A percentile compares a stretch with the other conserved stretches of the same genome.
Evolutionary conservation across 352 stramenopile genomes (phyloP).

Genomic region (Achlya hypogyna): DNA sequence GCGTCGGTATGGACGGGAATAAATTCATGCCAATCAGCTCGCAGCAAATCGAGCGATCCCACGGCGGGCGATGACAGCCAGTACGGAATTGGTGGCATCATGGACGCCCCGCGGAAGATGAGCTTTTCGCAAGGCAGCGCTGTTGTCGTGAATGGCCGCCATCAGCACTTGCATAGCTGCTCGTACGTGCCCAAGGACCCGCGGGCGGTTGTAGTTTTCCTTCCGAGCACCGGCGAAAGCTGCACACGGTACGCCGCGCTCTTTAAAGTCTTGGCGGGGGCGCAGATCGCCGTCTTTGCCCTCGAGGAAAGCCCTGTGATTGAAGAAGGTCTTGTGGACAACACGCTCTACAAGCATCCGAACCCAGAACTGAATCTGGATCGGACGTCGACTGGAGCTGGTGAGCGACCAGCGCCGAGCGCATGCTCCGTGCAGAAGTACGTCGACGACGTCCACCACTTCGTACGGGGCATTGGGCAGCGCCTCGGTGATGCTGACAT

Average conservation of each 20-base stretch:
- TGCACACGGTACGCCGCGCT: slow-evolving; percentile 1
- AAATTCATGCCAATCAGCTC: not conserved
- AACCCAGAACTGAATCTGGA: slow-evolving; percentile 18
- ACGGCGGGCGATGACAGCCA: no score
- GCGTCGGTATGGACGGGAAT: not conserved
- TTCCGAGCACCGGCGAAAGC: slow-evolving; percentile 12
- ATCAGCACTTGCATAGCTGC: slow-evolving; percentile 15
- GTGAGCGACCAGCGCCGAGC: not conserved
- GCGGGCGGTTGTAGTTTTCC: slow-evolving; percentile 10
- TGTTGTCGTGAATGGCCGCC: slow-evolving; percentile 10
- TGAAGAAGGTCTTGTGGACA: not conserved
- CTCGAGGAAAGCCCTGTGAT: slow-evolving; percentile 14
- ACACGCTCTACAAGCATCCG: slow-evolving; percentile 17
- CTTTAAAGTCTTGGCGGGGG: slow-evolving; percentile 3
- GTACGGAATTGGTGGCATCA: not conserved
- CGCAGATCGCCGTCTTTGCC: slow-evolving; percentile 18
- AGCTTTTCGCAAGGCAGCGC: slow-evolving; percentile 13
- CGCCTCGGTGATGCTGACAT: slow-evolving; percentile 3
- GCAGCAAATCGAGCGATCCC: no score
- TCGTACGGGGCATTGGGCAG: slow-evolving; percentile 1
- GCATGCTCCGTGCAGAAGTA: slow-evolving; percentile 8
- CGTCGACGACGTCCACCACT: slow-evolving; percentile 19
- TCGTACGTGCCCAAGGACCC: slow-evolving; percentile 17
- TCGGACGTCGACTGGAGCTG: not conserved
- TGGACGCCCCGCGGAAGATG: not conserved